Percentiles rank a stretch among this genome's conserved stretches.
Evolutionary conservation across 306 rosid genomes (phyloP).

Genomic region (Hippophae rhamnoides): DNA sequence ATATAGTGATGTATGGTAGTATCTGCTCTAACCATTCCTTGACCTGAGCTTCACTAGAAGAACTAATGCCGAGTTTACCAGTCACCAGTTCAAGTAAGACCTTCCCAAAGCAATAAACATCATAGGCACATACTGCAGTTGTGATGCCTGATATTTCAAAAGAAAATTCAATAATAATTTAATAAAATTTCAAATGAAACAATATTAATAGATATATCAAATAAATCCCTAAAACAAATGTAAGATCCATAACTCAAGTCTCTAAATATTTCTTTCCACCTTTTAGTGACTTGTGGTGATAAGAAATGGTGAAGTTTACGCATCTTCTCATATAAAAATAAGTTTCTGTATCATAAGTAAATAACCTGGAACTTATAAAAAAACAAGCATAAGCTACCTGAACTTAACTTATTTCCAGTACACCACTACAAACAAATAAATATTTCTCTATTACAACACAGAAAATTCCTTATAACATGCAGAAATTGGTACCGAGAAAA

Average conservation of each 20-base stretch:
- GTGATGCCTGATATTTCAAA: conserved; percentile 49
- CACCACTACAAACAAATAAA: no score
- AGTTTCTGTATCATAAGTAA: no score
- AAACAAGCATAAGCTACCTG: no score
- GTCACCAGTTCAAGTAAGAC: conserved; percentile 86
- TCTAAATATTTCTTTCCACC: no score
- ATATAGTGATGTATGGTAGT: conserved; percentile 54
- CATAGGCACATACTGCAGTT: conserved; percentile 63
- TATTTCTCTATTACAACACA: no score
- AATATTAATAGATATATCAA: neutral
- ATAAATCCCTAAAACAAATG: neutral
- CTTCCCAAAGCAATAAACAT: conserved; percentile 90
- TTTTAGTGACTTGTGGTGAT: neutral
- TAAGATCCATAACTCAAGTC: neutral
- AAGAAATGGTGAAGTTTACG: neutral
- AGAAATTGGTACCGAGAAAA: no score
- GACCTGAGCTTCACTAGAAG: conserved; percentile 40
- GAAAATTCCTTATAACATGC: no score
- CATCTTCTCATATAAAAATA: neutral
- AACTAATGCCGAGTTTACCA: conserved; percentile 73
- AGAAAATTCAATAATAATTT: conserved; percentile 16
- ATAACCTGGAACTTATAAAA: no score
- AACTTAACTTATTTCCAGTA: no score
- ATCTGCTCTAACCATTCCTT: conserved; percentile 59
- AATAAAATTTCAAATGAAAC: conserved; percentile 5